Evolutionary conservation across 2,329 filamentous ascomycete genomes (phyloP).

Genomic region (Penicillium sumatraense): DNA sequence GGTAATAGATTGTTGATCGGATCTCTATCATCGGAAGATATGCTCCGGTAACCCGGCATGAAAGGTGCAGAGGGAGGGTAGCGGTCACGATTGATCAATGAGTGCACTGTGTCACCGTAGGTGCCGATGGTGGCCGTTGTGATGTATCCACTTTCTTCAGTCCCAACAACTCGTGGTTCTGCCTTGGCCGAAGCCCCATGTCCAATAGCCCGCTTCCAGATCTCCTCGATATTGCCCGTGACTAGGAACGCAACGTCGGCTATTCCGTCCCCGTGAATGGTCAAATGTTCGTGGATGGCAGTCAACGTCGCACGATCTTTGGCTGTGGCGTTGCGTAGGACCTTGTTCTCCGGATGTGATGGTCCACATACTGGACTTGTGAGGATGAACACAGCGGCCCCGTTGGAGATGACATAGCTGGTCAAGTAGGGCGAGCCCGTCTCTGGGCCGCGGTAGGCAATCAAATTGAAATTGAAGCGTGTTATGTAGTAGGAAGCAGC

Average conservation of each 20-base stretch:
- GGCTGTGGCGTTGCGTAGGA: slow-evolving; percentile 43
- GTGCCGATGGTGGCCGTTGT: slow-evolving; percentile 76
- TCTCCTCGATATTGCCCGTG: slow-evolving; percentile 71
- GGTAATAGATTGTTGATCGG: slow-evolving; percentile 58
- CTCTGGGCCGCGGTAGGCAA: slow-evolving; percentile 84
- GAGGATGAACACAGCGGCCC: slow-evolving; percentile 78
- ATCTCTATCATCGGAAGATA: slow-evolving; percentile 44
- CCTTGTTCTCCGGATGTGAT: slow-evolving; percentile 56
- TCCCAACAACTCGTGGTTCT: slow-evolving; percentile 58
- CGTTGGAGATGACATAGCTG: slow-evolving; percentile 80
- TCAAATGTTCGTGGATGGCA: slow-evolving; percentile 78
- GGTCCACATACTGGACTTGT: slow-evolving; percentile 74
- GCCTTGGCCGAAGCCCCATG: slow-evolving; percentile 70
- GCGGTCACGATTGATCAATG: slow-evolving; percentile 70
- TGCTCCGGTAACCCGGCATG: slow-evolving; percentile 73
- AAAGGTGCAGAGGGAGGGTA: slow-evolving; percentile 69
- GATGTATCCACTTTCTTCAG: slow-evolving; percentile 61
- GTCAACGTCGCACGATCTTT: slow-evolving; percentile 66
- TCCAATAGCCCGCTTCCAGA: slow-evolving; percentile 72
- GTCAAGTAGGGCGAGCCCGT: slow-evolving; percentile 79
- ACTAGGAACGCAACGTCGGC: slow-evolving; percentile 93
- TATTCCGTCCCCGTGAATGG: slow-evolving; percentile 84
- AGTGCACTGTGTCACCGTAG: slow-evolving; percentile 90
- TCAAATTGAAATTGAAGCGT: slow-evolving; percentile 77
- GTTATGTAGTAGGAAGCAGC: slow-evolving; percentile 82